Evolutionary conservation across 371 early-diverging fungal genomes (phyloP), one percentile per base, ranked within the genome.

Genomic region (Quaeritorhiza haematococci): DNA sequence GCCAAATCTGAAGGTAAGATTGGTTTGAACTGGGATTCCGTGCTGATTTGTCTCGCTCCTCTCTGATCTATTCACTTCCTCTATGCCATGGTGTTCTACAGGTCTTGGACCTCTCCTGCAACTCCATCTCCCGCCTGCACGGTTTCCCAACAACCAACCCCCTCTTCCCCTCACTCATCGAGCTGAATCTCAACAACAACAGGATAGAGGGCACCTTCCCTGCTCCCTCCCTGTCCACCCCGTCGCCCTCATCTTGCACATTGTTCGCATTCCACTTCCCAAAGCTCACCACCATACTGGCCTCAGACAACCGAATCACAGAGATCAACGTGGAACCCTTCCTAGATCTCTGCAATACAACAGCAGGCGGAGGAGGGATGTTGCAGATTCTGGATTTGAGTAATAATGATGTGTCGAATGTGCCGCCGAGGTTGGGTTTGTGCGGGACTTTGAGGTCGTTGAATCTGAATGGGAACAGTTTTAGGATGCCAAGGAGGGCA

Each of bases 401-500:
- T 5, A 81, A 83, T 42, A 86, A 86, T 47, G 79, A 78, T 26
- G 83, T 86, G 58, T 71, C 58, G 0, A 48, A 69, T 4, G 54
- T 86, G n/a, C 82, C 85, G 8, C 84, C 87, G 21, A 65, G 72
- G 45, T 51, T 88, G 29, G 86, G 82, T 0, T 63, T 72, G 26
- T 62, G 84, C 3, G 44, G 54, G 23, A 66, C 67, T 0, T 70
- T 88, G 32, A 73, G 73, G 33, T 75, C 69, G 27, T 38, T 88
- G 49, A 52, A 63, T 23, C 55, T 86, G 3, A 80, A 73, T 38
- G 86, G 87, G 2, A 88, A 88, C 58, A 64, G 72, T 23, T 88
- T 86, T 65, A 74, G 84, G 50, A 78, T 85, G 0, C 87, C 89
- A 10, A 61, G 86, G 33, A 73, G 79, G 10, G 68, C 77, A 3